These are phyloP conservation scores for Penicillium sclerotiorum DNA, from an alignment of 2,329 filamentous ascomycete species.

Conservation along the genomic window DNA sequence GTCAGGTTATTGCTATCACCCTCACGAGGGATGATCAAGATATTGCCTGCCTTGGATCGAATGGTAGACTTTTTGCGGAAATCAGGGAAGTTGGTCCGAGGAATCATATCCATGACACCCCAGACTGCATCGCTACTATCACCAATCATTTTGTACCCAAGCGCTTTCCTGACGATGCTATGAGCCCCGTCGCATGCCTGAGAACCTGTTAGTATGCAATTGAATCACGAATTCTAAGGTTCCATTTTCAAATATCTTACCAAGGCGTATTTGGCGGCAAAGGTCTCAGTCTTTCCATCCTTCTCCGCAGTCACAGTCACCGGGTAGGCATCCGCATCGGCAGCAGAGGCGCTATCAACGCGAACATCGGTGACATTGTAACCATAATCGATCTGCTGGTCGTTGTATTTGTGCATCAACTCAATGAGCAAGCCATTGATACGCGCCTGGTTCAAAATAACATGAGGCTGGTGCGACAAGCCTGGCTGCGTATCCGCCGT, in stretches of 20 bases:
- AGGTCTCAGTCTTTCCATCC: conserved; percentile 43
- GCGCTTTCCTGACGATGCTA: conserved; percentile 41
- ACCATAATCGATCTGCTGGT: conserved; percentile 58
- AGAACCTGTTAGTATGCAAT: background rate
- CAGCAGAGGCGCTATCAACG: conserved; percentile 50
- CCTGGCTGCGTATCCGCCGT: conserved; percentile 59
- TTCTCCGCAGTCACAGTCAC: conserved; percentile 50
- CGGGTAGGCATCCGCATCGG: conserved; percentile 45
- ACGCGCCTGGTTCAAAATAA: conserved; percentile 60
- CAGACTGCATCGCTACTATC: conserved; percentile 60
- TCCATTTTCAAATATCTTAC: conserved; percentile 38
- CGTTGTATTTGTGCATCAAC: conserved; percentile 48
- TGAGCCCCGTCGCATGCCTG: conserved; percentile 55
- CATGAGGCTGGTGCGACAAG: conserved; percentile 57
- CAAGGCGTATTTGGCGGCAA: conserved; percentile 56
- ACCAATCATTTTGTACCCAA: conserved; percentile 59
- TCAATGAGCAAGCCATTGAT: conserved; percentile 59
- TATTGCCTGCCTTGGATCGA: conserved; percentile 49
- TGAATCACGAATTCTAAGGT: background rate
- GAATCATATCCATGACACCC: conserved; percentile 60
- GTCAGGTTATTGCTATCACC: conserved; percentile 58
- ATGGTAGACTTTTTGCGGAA: conserved; percentile 55
- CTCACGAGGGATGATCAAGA: conserved; percentile 58
- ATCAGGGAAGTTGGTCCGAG: conserved; percentile 53
- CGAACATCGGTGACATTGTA: conserved; percentile 54